A percentile compares a stretch with the other conserved stretches of the same genome.
Conservation (phyloP, 805 yeast genomes). For the Metschnikowia matae region DNA sequence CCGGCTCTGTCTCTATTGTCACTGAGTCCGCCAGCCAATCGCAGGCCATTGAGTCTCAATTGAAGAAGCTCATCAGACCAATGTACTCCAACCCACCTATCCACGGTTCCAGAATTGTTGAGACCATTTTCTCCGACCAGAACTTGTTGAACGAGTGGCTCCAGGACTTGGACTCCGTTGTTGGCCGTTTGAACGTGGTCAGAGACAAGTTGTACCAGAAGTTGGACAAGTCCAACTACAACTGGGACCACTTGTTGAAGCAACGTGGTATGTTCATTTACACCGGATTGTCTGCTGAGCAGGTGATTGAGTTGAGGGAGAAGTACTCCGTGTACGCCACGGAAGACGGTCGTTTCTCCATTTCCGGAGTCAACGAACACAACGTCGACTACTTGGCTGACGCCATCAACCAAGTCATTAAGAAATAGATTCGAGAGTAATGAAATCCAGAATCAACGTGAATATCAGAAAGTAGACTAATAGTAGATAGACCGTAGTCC, state of each 20-base stretch:
- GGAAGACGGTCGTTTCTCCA: constrained; percentile 84
- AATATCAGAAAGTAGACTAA: too few relatives aligned
- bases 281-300: constrained; percentile 73
- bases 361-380: constrained; percentile 78
- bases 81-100: constrained; percentile 92
- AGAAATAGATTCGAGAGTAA: constrained; percentile 14
- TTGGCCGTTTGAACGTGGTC: constrained; percentile 71
- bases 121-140: constrained; percentile 61
- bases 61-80: constrained; percentile 80
- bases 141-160: constrained; percentile 72
- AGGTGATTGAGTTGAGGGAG: constrained; percentile 65
- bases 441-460: not conserved
- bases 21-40: constrained; percentile 53
- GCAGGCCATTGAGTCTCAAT: constrained; percentile 65
- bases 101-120: constrained; percentile 88
- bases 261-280: constrained; percentile 97
- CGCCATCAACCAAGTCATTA: constrained; percentile 51
- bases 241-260: constrained; percentile 82
- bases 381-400: constrained; percentile 75
- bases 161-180: constrained; percentile 72
- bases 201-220: constrained; percentile 60
- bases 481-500: too few relatives aligned
- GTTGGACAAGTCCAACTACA: constrained; percentile 57
- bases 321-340: constrained; percentile 82
- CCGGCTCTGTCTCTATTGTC: constrained; percentile 71